These are phyloP conservation scores for Pleurotus tuber-regium DNA, from an alignment of 768 basidiomycete species.

Conservation along the genomic window DNA sequence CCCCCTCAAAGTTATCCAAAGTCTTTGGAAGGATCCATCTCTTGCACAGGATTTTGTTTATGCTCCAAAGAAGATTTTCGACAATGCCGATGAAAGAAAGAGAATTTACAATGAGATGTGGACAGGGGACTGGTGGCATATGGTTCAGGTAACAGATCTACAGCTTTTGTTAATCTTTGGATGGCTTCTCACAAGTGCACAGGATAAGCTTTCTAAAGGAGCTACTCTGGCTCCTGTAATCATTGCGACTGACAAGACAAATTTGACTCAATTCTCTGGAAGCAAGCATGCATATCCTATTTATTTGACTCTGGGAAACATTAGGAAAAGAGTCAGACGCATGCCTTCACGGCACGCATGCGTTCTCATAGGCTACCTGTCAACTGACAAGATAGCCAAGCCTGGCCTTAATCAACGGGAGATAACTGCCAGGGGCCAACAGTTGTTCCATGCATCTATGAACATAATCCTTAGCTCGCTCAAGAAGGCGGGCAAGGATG, in stretches of 20 bases:
- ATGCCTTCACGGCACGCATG: slow-evolving; percentile 29
- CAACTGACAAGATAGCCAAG: slow-evolving; percentile 29
- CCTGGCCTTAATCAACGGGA: slow-evolving; percentile 10
- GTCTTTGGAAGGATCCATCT: too few relatives aligned
- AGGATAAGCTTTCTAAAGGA: slow-evolving; percentile 18
- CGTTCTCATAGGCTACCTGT: slow-evolving; percentile 37
- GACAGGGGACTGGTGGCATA: too few relatives aligned
- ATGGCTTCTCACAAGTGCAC: too few relatives aligned
- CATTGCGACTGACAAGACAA: slow-evolving; percentile 36
- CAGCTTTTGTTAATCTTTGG: too few relatives aligned
- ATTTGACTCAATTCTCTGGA: slow-evolving; percentile 30
- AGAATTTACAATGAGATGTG: too few relatives aligned
- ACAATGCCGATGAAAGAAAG: too few relatives aligned
- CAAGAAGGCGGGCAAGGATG: slow-evolving; percentile 20
- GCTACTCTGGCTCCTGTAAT: slow-evolving; percentile 35
- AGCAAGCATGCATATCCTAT: slow-evolving; percentile 41
- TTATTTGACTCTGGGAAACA: slow-evolving; percentile 41
- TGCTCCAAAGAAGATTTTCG: too few relatives aligned
- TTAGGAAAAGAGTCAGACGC: slow-evolving; percentile 28
- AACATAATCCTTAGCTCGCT: slow-evolving; percentile 28
- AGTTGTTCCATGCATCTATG: slow-evolving; percentile 36
- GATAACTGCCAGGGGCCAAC: slow-evolving; percentile 18
- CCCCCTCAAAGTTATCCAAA: too few relatives aligned
- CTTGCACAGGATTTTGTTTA: too few relatives aligned
- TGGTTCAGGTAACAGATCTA: too few relatives aligned